A percentile compares a stretch with the other conserved stretches of the same genome.
phyloP scores from a whole-genome alignment of 176 grass and related monocot species.

The Stipa capillata region DNA sequence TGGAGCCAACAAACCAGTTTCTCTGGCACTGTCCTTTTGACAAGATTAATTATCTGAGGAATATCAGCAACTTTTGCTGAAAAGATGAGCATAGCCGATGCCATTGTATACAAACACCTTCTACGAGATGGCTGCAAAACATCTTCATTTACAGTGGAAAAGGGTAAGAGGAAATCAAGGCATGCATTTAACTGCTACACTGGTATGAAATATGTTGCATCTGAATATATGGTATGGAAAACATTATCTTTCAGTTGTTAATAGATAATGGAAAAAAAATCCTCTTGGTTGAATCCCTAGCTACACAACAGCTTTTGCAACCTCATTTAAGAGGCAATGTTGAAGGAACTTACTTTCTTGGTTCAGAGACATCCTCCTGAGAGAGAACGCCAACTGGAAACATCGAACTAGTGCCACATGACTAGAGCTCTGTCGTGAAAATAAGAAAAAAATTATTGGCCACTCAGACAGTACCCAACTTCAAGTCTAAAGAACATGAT shows the following conservation, averaged over 20 bases:
- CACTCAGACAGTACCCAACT: not conserved
- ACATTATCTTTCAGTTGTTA: not conserved
- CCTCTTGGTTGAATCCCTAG: not conserved
- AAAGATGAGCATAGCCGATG: conserved; percentile 82
- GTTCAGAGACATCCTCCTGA: conserved; percentile 59
- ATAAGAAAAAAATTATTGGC: conserved; percentile 11
- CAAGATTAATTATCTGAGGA: conserved; percentile 41
- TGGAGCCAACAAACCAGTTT: conserved; percentile 57
- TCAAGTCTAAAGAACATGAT: not conserved
- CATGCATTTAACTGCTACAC: not conserved
- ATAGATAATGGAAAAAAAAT: not conserved
- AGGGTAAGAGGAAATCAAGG: conserved; percentile 30
- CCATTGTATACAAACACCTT: conserved; percentile 80
- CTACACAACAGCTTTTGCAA: not conserved
- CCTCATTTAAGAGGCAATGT: not conserved
- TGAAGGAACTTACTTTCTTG: conserved; percentile 67
- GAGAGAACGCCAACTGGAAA: conserved; percentile 92
- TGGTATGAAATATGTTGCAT: not conserved
- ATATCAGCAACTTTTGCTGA: conserved; percentile 59
- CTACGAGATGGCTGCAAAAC: conserved; percentile 67
- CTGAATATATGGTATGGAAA: not conserved
- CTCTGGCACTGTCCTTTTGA: conserved; percentile 39
- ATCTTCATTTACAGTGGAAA: conserved; percentile 57
- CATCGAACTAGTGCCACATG: conserved; percentile 65
- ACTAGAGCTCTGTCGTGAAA: conserved; percentile 69